These are phyloP conservation scores for Mucor plumbeus DNA, from an alignment of 371 early-diverging fungal genomes.

Conservation along the genomic window DNA sequence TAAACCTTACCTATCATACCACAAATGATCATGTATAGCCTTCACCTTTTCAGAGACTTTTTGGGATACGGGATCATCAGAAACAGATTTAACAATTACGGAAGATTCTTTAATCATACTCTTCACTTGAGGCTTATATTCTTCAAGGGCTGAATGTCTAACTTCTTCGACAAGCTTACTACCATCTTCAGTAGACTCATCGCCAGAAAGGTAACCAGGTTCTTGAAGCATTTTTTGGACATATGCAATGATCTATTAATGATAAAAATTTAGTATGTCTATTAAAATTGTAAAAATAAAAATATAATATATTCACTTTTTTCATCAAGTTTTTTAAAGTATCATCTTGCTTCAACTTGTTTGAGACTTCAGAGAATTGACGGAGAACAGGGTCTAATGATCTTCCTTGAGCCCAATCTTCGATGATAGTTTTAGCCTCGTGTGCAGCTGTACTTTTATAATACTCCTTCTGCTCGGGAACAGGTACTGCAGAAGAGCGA, in stretches of 20 bases:
- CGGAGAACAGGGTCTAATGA: conserved; percentile 41
- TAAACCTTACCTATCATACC: conserved; percentile 36
- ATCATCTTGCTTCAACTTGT: conserved; percentile 10
- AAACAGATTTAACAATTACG: conserved; percentile 20
- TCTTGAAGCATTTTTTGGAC: conserved; percentile 33
- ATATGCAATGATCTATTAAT: conserved; percentile 27
- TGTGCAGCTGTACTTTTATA: conserved; percentile 10
- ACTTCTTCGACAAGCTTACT: conserved; percentile 22
- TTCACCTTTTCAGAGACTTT: conserved; percentile 33
- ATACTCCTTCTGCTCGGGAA: conserved; percentile 11
- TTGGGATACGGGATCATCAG: conserved; percentile 34
- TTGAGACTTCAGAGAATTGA: not conserved
- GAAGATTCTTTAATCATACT: conserved; percentile 21
- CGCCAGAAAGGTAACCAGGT: conserved; percentile 34
- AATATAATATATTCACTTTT: conserved; percentile 12
- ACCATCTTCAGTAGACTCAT: conserved; percentile 40
- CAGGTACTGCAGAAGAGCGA: conserved; percentile 9
- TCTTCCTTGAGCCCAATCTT: conserved; percentile 61
- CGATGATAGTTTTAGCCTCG: conserved; percentile 55
- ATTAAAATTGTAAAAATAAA: not conserved
- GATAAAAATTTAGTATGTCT: not conserved
- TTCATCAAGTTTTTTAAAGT: conserved; percentile 30
- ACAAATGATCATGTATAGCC: conserved; percentile 39
- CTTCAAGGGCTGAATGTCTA: conserved; percentile 4
- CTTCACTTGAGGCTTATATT: conserved; percentile 20